Base-by-base conservation (phyloP, 2,329 filamentous ascomycete genomes). In the Lasiodiplodia sp. region DNA sequence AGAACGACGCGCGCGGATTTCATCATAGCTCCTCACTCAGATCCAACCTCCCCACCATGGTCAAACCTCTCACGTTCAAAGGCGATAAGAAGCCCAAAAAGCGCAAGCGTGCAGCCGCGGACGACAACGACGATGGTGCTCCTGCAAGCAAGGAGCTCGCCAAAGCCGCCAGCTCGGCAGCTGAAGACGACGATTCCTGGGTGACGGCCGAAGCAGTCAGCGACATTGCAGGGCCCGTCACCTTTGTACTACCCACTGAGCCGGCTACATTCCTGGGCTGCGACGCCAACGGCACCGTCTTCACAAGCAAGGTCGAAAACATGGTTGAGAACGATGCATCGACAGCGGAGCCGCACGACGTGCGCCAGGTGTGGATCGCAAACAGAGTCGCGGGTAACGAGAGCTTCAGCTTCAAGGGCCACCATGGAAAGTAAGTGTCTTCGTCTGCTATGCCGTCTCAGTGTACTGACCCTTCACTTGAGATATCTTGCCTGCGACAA, bases 31-130 rank as follows among this genome's bases (percentile, higher is more conserved):
- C 44, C 44, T 38, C 60, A 37, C 60, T 38, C 58, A 63, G 60
- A 52, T 38, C n/a, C 60, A 64, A 64, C 65, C 23, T 58, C 44
- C 47, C 8, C 67, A 81, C 72, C 70, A 96, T 96, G 92, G 91
- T 97, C 74, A 97, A 97, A 79, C 90, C 95, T 58, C 87, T 99
- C 69, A 86, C 89, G 60, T 99, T 99, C 86, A 99, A 99, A 83
- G 96, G 96, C 85, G 96, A 99, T 83, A 97, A 96, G 82, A 96
- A 96, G 83, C 83, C 88, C 44, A 97, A 96, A 82, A 97, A 97
- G 85, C 88, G 93, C 79, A 97, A 97, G 86, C 89, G 92, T 73
- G 82, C 86, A 58, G 83, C 85, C 65, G 82, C 82, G 53, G 84
- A 88, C 53, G 82, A 85, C 69, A 80, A 83, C 34, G 78, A 80